These are phyloP conservation scores for Potentilla sterilis DNA, from an alignment of 306 rosid species.

Conservation along the genomic window DNA sequence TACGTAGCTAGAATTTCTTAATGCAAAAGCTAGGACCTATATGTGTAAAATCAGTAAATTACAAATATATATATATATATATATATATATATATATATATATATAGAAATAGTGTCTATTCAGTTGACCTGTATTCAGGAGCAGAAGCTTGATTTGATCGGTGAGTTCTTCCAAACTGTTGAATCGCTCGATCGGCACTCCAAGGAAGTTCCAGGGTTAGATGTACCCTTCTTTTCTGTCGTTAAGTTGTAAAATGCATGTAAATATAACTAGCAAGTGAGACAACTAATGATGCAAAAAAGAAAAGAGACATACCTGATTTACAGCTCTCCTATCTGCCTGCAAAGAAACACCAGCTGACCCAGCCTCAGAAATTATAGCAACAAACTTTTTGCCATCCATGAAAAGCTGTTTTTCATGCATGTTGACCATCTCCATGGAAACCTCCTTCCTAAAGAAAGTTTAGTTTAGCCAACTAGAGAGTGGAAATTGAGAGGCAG, in stretches of 20 bases:
- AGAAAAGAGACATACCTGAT: conserved; percentile 59
- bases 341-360: conserved; percentile 98
- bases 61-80: neutral
- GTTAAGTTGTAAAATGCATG: conserved; percentile 25
- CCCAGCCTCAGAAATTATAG: conserved; percentile 98
- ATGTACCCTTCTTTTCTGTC: conserved; percentile 95
- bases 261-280: conserved; percentile 13
- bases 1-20: neutral
- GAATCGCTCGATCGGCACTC: conserved; percentile 99
- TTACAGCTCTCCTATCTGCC: conserved; percentile 89
- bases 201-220: conserved; percentile 96
- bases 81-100: neutral
- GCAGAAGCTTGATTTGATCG: conserved; percentile 99
- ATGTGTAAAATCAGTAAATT: neutral
- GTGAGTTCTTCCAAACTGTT: conserved; percentile 99
- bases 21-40: neutral
- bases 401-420: conserved; percentile 96
- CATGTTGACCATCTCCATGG: conserved; percentile 99
- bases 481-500: neutral
- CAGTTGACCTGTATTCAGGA: conserved; percentile 97
- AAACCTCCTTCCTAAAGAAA: conserved; percentile 72
- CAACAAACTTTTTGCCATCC: conserved; percentile 93
- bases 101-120: neutral
- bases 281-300: conserved; percentile 16
- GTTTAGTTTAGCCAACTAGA: conserved; percentile 15